phyloP scores from a whole-genome alignment of 2,329 filamentous ascomycete genomes.

The Hypoxylon sp. region DNA sequence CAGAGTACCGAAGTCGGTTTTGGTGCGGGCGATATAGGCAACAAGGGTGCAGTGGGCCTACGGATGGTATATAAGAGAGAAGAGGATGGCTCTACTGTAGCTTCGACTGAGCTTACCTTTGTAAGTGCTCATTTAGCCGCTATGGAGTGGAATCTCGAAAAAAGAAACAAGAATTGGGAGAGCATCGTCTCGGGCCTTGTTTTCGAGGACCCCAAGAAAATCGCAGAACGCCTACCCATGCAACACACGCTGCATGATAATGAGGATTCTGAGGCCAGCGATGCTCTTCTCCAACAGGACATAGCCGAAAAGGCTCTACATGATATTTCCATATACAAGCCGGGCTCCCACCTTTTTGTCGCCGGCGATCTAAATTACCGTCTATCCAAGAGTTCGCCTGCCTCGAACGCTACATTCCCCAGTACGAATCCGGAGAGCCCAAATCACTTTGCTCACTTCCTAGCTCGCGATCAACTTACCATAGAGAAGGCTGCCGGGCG shows the following conservation, averaged over 20 bases:
- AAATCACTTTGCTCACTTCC: conserved; percentile 75
- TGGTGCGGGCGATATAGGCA: conserved; percentile 89
- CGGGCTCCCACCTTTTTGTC: conserved; percentile 84
- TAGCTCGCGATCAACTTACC: conserved; percentile 83
- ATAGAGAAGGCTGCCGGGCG: conserved; percentile 77
- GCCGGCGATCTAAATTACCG: conserved; percentile 97
- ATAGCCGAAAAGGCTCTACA: conserved; percentile 61
- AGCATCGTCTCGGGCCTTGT: conserved; percentile 84
- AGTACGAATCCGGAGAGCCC: conserved; percentile 68
- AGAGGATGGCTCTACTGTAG: conserved; percentile 52
- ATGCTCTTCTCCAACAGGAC: conserved; percentile 47
- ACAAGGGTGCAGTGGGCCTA: conserved; percentile 92
- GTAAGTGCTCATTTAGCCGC: conserved; percentile 90
- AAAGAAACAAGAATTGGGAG: conserved; percentile 90
- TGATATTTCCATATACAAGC: conserved; percentile 78
- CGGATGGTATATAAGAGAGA: conserved; percentile 72
- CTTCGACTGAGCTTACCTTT: conserved; percentile 80
- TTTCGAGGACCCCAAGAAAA: conserved; percentile 72
- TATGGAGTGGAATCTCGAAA: conserved; percentile 82
- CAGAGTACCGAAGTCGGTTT: conserved; percentile 87
- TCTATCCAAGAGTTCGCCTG: conserved; percentile 77
- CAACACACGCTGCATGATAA: conserved; percentile 37
- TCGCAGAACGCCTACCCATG: conserved; percentile 41
- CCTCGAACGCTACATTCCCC: conserved; percentile 73
- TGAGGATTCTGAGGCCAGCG: conserved; percentile 38